Conservation (phyloP, 495 filamentous ascomycete genomes). For the Bathelium albidoporum region DNA sequence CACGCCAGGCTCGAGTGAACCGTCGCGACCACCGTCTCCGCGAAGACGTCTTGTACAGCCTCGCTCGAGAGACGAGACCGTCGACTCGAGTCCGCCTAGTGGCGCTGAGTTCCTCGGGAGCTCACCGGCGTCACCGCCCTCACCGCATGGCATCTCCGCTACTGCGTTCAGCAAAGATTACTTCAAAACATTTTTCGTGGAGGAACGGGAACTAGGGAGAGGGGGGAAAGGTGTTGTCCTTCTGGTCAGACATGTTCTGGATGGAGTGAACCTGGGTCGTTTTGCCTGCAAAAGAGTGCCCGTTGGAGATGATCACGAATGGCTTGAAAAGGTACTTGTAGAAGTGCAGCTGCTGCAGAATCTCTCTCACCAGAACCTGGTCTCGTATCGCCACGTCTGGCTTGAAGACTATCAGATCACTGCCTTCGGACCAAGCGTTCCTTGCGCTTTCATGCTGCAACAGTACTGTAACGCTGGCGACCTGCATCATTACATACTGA, state of each 20-base stretch:
- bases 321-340: slow-evolving; percentile 85
- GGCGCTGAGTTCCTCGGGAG: slow-evolving; percentile 46
- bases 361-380: slow-evolving; percentile 88
- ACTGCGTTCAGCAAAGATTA: slow-evolving; percentile 84
- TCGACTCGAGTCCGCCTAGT: slow-evolving; percentile 22
- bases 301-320: slow-evolving; percentile 85
- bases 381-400: slow-evolving; percentile 95
- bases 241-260: slow-evolving; percentile 80
- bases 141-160: slow-evolving; percentile 60
- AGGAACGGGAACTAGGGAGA: slow-evolving; percentile 72
- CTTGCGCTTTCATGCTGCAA: slow-evolving; percentile 92
- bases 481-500: slow-evolving; percentile 71
- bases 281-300: slow-evolving; percentile 97
- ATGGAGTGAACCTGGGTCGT: slow-evolving; percentile 73
- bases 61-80: slow-evolving; percentile 20
- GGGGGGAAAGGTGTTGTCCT: slow-evolving; percentile 93
- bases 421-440: slow-evolving; percentile 77
- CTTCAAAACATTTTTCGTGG: slow-evolving; percentile 83
- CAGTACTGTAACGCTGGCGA: slow-evolving; percentile 97
- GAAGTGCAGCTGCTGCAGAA: slow-evolving; percentile 89
- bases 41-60: slow-evolving; percentile 41
- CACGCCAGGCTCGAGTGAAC: slow-evolving; percentile 40
- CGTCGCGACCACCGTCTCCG: slow-evolving; percentile 41
- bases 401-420: slow-evolving; percentile 78
- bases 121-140: slow-evolving; percentile 31